Evolutionary conservation across 495 filamentous ascomycete species (phyloP), one percentile per base, ranked within the genome.

Genomic region (Elaphomyces granulatus): DNA sequence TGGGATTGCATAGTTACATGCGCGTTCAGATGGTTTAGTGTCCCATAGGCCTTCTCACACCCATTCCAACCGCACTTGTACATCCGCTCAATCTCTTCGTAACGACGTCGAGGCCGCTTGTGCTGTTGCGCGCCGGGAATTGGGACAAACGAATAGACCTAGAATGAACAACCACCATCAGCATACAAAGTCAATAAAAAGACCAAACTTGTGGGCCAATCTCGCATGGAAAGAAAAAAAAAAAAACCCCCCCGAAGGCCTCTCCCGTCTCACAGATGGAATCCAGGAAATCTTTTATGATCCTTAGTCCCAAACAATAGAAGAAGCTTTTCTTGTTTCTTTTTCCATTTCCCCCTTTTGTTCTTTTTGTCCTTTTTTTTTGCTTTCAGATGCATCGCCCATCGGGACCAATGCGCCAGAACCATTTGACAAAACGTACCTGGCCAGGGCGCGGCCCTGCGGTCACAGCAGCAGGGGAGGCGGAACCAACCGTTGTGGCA

Each of bases 81-180:
- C 90, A 98, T 98, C 43, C 90, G 80, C 68, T 98, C 90, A 53
- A 98, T 98, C 58, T 98, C 90, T 64, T 98, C 90, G 51, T 94
- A 98, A 21, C 90, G 76, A 46, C 90, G 75, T 47, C 90, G 77
- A 15, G 90, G 90, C 34, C 90, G 78, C 70, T 98, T 98, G 60
- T 96, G 87, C 58, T 98, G 90, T 53, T 94, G 87, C 20, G 90
- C 85, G 37, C 90, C 90, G 9, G 90, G 90, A 55, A 98, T 98
- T 1, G 90, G 90, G 34, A 98, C 90, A 55, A 98, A 98, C 2
- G 87, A 94, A 56, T 96, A 98, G 34, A 98, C 90, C 79, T 92
- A 69, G 17, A 63, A 70, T 23, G 62, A 54, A 8, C 37, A 56
- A 32, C 15, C 14, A 42, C 23, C 14, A n/a, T 42, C 32, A 42